Conservation (phyloP, 768 basidiomycete species). For the Leccinellum albellum region DNA sequence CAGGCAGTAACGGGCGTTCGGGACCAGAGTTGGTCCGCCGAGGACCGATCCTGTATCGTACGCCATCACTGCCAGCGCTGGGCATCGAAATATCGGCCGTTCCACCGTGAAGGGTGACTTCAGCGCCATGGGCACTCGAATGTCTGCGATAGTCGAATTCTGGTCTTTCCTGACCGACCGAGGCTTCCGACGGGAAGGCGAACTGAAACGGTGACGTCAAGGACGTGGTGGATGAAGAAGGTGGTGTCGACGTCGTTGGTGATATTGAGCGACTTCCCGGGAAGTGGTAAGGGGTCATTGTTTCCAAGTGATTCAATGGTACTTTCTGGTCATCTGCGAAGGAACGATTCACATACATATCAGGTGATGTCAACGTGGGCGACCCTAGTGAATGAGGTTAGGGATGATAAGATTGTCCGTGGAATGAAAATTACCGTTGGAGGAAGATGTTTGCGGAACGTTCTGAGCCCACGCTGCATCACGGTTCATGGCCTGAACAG, state of each 20-base stretch:
- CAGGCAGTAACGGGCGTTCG: constrained; percentile 47
- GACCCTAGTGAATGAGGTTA: constrained; percentile 49
- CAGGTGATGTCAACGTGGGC: constrained; percentile 45
- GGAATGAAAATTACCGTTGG: constrained; percentile 29
- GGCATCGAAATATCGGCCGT: constrained; percentile 66
- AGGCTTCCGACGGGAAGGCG: constrained; percentile 50
- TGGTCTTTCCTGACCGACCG: constrained; percentile 50
- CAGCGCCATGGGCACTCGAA: constrained; percentile 48
- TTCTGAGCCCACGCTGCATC: constrained; percentile 29
- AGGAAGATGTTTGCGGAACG: constrained; percentile 29
- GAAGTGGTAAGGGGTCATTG: constrained; percentile 57
- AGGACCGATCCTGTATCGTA: constrained; percentile 56
- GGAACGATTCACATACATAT: constrained; percentile 48
- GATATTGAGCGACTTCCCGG: constrained; percentile 70
- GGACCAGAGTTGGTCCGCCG: constrained; percentile 47
- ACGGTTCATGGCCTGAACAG: constrained; percentile 33
- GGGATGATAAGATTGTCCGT: constrained; percentile 27
- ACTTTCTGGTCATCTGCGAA: constrained; percentile 57
- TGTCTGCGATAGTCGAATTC: constrained; percentile 68
- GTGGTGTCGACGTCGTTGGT: constrained; percentile 58
- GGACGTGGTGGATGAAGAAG: constrained; percentile 57
- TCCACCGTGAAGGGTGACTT: constrained; percentile 70
- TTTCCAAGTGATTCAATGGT: constrained; percentile 46
- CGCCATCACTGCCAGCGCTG: constrained; percentile 48
- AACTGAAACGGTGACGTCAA: constrained; percentile 68